Base-by-base conservation (phyloP, 176 grass and related monocot species). In the Carex myosuroides region DNA sequence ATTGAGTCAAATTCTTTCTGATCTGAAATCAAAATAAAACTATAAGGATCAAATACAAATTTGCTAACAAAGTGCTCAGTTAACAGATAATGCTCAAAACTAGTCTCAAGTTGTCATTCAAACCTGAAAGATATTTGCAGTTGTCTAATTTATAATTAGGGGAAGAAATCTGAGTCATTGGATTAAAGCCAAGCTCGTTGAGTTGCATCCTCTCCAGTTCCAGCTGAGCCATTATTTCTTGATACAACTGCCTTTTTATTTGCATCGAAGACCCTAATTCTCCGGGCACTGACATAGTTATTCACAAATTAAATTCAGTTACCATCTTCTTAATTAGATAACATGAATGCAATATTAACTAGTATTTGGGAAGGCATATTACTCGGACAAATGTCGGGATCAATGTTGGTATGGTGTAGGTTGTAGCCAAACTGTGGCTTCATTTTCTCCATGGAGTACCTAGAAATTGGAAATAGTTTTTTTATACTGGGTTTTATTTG, bases 121-220 rank as follows among this genome's bases (percentile, higher is more conserved):
- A 83, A 83, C 80, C 80, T 83, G 80, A 83, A 68, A 83, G 60
- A 83, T 64, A 68, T 33, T 68, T 83, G 79, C 21, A 46, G 20
- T 48, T 81, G 24, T 54, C 61, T 65, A 50, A 46, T 22, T 42
- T 65, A 83, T 42, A 68, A 67, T 66, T 48, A 62, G 32, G 79
- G 5, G 79, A 18, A 58, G 48, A 59, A 17, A 60, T 63, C 79
- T 13, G 10, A 14, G 17, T 48, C 79, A 46, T 63, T 50, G 73
- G 24, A 55, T 77, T 56, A 26, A 77, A 55, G 14, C 79, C 79
- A 17, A 83, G 60, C 20, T 83, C 61, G 1, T 29, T 68, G 18
- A 83, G 80, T 61, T 50, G 80, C 80, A 83, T 83, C 62, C 61
- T 83, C 60, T 83, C 80, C 20, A 67, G 62, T 83, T 83, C 80